Percentiles rank a stretch among this genome's conserved stretches.
Conservation (phyloP, 805 yeast species). For the Cyberlindnera maclurae region DNA sequence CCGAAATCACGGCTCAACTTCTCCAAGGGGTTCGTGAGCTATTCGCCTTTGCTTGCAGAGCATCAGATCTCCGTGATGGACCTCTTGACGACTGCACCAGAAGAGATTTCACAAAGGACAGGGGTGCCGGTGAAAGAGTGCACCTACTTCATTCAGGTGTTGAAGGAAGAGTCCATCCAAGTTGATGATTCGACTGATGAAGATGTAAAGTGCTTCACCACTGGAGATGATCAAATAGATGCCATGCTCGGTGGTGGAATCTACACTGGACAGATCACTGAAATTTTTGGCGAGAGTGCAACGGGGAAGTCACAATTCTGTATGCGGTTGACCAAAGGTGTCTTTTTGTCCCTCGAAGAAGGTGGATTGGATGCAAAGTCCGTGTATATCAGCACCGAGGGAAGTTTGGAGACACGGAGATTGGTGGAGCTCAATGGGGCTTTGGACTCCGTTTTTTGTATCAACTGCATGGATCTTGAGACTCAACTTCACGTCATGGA, state of each 20-base stretch:
- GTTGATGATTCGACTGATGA: conserved; percentile 9
- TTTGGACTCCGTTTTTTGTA: conserved; percentile 39
- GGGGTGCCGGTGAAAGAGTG: conserved; percentile 9
- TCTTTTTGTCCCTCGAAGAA: conserved; percentile 40
- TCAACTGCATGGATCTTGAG: conserved; percentile 61
- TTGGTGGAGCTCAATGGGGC: conserved; percentile 39
- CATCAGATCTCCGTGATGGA: conserved; percentile 33
- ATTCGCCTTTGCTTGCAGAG: conserved; percentile 24
- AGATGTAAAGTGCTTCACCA: conserved; percentile 31
- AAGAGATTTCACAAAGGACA: conserved; percentile 8
- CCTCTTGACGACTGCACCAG: conserved; percentile 30
- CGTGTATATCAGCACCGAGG: conserved; percentile 79
- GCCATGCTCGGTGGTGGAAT: conserved; percentile 48
- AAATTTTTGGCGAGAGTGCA: conserved; percentile 78
- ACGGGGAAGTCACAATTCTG: conserved; percentile 82
- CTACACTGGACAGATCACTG: conserved; percentile 51
- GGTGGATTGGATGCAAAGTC: conserved; percentile 45
- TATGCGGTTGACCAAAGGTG: conserved; percentile 54
- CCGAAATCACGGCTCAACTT: conserved; percentile 30
- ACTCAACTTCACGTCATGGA: conserved; percentile 65
- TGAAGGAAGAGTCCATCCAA: background rate
- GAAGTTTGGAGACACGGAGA: conserved; percentile 60
- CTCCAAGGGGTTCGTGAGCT: conserved; percentile 24
- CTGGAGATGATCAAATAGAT: conserved; percentile 50
- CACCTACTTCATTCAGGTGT: conserved; percentile 2